Evolutionary conservation across 352 stramenopile genomes (phyloP), one percentile per base, ranked within the genome.

Genomic region (Pythium coloratum): DNA sequence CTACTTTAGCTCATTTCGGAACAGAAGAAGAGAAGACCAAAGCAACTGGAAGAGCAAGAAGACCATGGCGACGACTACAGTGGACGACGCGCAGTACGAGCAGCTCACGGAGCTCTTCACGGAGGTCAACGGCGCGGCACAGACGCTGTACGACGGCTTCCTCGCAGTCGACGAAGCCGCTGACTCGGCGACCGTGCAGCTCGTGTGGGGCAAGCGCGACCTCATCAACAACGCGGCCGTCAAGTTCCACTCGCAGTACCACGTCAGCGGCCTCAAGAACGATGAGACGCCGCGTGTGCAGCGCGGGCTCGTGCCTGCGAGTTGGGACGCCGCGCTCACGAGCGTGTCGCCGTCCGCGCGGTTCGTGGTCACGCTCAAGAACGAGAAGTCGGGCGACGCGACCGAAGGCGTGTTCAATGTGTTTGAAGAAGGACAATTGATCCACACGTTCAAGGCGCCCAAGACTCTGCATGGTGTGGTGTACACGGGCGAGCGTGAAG

Each of bases 401-500:
- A 57, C 67, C 0, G 80, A 88, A 51, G 80, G 76, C 20, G 64
- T 85, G 58, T 89, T 92, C 64, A 81, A 65, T 26, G 80, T 92
- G 12, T 92, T 80, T 51, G 51, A 74, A 6, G 36, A 71, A n/a
- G 60, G 68, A 2, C 72, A 69, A 42, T 61, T 92, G 2, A 53
- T 84, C 36, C 71, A 65, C 38, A 81, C 72, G 30, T 90, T 90
- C 64, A 87, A 84, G 51, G 79, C 83, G 14, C 78, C 83, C 33
- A 91, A 91, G 71, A 79, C 76, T n/a, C 66, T 89, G 14, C 86
- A 94, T 36, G 86, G 86, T 1, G 57, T 68, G 10, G 81, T 94
- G 65, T 94, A 94, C 70, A 69, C 82, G 4, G 82, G 82, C 49
- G 81, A 90, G 64, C 77, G 82, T 5, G 86, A 92, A 55, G 88